Base-by-base conservation (phyloP, 495 filamentous ascomycete species). In the Xylaria intraflava region DNA sequence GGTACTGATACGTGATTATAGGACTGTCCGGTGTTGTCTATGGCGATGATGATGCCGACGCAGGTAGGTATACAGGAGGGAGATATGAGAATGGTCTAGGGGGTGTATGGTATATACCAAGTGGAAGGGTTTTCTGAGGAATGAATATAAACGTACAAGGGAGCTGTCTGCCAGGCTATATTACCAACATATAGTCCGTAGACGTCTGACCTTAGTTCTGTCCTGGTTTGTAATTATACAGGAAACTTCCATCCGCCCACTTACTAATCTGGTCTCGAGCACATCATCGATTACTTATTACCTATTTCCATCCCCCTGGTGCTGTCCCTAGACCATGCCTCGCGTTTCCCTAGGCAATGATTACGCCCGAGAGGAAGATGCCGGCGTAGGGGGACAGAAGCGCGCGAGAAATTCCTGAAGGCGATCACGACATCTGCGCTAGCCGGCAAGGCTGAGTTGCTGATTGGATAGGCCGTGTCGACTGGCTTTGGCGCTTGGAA, bases 351-450 rank as follows among this genome's bases (percentile, higher is more conserved):
- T 38, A 7, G 14, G 14, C 35, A 19, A 6, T 6, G 2, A 7
- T 38, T 3, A 5, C 17, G n/a, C 14, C 30, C 17, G 4, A 9
- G 11, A 9, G 24, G 35, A 26, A 48, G 10, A 20, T 55, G 19
- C 51, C 43, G 44, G 43, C 40, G 22, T 11, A 12, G 24, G 14
- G 23, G 24, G 17, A 31, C 12, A 53, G 33, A 24, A 31, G 33
- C 38, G 39, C 35, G 42, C 43, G 40, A 59, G 61, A 60, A 61
- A 64, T 64, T 64, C 63, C 60, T 49, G 62, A 65, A 46, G 53
- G 41, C 9, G 60, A 67, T 67, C 68, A 70, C 68, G 66, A 68
- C 68, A 70, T 70, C 68, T 60, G 46, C 65, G 62, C 65, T 68
- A 70, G 53, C 51, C 33, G 31, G 41, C 49, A 55, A 43, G 58